Percentiles rank a stretch among this genome's conserved stretches.
These are phyloP conservation scores for Cryptococcus sp. DNA, from an alignment of 1,284 basidiomycete genomes.

Conservation along the genomic window DNA sequence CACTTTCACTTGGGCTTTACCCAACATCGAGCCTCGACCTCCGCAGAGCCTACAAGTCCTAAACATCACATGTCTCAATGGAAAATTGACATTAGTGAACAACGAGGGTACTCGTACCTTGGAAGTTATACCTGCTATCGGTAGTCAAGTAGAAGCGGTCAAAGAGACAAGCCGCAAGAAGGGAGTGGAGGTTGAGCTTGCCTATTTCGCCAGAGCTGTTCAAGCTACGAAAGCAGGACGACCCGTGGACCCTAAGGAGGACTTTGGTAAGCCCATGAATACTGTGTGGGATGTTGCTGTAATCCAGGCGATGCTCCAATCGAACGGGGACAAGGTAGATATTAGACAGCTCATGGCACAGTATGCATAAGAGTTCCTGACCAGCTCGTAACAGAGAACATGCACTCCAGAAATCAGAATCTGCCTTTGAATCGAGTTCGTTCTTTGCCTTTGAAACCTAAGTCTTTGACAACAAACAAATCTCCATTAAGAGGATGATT, in stretches of 20 bases:
- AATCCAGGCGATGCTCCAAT: conserved; percentile 11
- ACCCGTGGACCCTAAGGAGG: conserved; percentile 4
- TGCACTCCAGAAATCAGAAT: background rate
- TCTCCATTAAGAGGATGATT: conserved; percentile 25
- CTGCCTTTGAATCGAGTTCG: conserved; percentile 23
- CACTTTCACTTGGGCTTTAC: conserved; percentile 13
- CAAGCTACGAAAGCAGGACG: conserved; percentile 10
- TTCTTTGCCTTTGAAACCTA: conserved; percentile 31
- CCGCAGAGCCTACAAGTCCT: conserved; percentile 8
- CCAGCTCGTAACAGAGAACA: background rate
- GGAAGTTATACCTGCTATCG: conserved; percentile 7
- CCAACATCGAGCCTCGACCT: conserved; percentile 6
- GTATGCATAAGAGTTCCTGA: background rate
- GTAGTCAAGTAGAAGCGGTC: conserved; percentile 8
- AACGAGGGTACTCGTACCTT: conserved; percentile 5
- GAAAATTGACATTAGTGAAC: conserved; percentile 9
- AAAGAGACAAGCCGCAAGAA: conserved; percentile 12
- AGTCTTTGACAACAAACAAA: conserved; percentile 27
- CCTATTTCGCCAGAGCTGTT: conserved; percentile 11
- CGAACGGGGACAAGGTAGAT: conserved; percentile 8
- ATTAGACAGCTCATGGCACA: conserved; percentile 7
- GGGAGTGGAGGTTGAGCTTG: conserved; percentile 11
- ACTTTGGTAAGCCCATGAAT: conserved; percentile 8
- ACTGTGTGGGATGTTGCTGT: conserved; percentile 11
- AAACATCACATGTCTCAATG: conserved; percentile 12